Evolutionary conservation across 345 rosid genomes (phyloP).

Genomic region (Aurinia saxatilis): DNA sequence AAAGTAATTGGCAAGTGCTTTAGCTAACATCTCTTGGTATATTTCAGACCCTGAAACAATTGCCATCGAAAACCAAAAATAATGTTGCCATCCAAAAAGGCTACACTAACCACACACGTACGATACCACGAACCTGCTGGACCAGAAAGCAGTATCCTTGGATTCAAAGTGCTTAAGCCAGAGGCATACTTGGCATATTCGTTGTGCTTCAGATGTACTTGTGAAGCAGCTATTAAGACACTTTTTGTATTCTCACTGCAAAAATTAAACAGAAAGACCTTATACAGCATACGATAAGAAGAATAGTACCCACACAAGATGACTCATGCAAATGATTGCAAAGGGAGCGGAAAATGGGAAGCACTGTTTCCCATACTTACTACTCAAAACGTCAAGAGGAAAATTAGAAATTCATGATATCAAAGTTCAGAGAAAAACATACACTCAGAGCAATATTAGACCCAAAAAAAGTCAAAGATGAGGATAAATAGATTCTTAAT

Average conservation of each 20-base stretch:
- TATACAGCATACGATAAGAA: not conserved
- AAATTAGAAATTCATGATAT: not conserved
- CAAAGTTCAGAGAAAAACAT: not conserved
- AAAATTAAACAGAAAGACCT: slow-evolving; percentile 4
- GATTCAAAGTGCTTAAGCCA: slow-evolving; percentile 61
- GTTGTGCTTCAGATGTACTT: slow-evolving; percentile 76
- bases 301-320: not conserved
- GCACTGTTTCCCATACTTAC: not conserved
- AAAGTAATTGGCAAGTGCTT: slow-evolving; percentile 77
- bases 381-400: not conserved
- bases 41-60: slow-evolving; percentile 70
- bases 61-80: slow-evolving; percentile 5
- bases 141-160: slow-evolving; percentile 88
- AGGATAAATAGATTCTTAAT: not conserved
- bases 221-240: slow-evolving; percentile 70
- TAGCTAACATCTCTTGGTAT: slow-evolving; percentile 86
- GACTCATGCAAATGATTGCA: not conserved
- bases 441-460: not conserved
- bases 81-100: slow-evolving; percentile 10
- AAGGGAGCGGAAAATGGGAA: not conserved
- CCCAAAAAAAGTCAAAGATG: not conserved
- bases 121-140: slow-evolving; percentile 62
- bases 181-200: slow-evolving; percentile 66
- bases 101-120: not conserved
- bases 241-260: slow-evolving; percentile 75